Conservation (phyloP, 2,329 filamentous ascomycete genomes). For the Paraconiothyrium sp. region DNA sequence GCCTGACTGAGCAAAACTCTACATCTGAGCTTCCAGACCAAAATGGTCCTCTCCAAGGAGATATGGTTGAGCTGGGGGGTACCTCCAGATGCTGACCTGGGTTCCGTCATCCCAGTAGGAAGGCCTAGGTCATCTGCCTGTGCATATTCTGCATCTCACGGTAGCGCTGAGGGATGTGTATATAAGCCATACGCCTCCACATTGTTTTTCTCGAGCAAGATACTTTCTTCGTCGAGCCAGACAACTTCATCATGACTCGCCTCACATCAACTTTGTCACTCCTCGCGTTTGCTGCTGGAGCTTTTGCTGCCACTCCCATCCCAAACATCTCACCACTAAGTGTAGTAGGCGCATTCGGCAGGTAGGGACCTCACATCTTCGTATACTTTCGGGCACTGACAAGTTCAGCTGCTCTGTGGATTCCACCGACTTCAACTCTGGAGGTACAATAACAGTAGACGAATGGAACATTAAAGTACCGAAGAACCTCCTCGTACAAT, state of each 20-base stretch:
- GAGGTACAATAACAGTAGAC: slow-evolving; percentile 58
- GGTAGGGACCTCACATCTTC: slow-evolving; percentile 25
- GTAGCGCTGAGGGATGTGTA: neutral
- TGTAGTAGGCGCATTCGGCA: slow-evolving; percentile 41
- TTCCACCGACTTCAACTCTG: slow-evolving; percentile 52
- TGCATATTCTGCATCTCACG: neutral
- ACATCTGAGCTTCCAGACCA: slow-evolving; percentile 21
- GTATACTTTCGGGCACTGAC: neutral
- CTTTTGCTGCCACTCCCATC: slow-evolving; percentile 30
- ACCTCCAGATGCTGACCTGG: slow-evolving; percentile 15
- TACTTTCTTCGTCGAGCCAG: slow-evolving; percentile 3
- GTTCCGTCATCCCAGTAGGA: neutral
- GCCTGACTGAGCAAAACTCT: neutral
- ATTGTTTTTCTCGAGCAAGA: neutral
- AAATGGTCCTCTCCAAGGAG: neutral
- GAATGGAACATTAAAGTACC: slow-evolving; percentile 59
- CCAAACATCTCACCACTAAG: slow-evolving; percentile 36
- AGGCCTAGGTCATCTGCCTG: slow-evolving; percentile 2
- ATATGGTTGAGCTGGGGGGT: neutral
- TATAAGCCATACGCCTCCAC: neutral
- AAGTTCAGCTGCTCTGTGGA: slow-evolving; percentile 26
- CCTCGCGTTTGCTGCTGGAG: slow-evolving; percentile 30
- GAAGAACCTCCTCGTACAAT: slow-evolving; percentile 61
- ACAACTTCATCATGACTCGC: slow-evolving; percentile 30
- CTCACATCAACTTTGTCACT: slow-evolving; percentile 25